These are phyloP conservation scores for Xerocomellus chrysenteron DNA, from an alignment of 768 basidiomycete genomes.

Conservation along the genomic window DNA sequence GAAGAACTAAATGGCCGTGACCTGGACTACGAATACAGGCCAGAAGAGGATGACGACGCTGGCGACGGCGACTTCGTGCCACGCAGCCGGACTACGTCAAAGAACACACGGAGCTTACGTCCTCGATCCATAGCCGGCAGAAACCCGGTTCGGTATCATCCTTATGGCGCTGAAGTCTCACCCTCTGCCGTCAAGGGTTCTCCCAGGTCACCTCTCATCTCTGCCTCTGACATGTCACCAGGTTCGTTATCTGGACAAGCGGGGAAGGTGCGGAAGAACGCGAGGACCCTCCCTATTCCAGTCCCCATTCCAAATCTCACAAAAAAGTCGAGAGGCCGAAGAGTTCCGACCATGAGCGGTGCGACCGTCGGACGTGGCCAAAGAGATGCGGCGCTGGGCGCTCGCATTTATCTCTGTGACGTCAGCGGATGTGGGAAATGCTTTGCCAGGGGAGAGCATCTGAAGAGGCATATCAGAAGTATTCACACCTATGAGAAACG, in stretches of 20 bases:
- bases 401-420: slow-evolving; percentile 67
- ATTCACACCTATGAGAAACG: slow-evolving; percentile 94
- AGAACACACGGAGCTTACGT: slow-evolving; percentile 38
- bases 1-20: slow-evolving; percentile 25
- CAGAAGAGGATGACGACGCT: slow-evolving; percentile 31
- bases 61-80: slow-evolving; percentile 37
- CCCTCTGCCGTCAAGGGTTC: slow-evolving; percentile 32
- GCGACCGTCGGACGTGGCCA: slow-evolving; percentile 29
- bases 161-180: slow-evolving; percentile 28
- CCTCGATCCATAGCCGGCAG: slow-evolving; percentile 34
- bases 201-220: slow-evolving; percentile 32
- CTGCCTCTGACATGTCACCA: slow-evolving; percentile 30
- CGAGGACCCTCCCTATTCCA: slow-evolving; percentile 50
- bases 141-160: slow-evolving; percentile 34
- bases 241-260: slow-evolving; percentile 23
- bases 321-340: slow-evolving; percentile 67
- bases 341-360: slow-evolving; percentile 54
- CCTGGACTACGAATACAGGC: slow-evolving; percentile 31
- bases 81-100: slow-evolving; percentile 34
- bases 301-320: slow-evolving; percentile 67
- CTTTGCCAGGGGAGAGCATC: slow-evolving; percentile 85
- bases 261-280: slow-evolving; percentile 33
- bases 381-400: slow-evolving; percentile 39
- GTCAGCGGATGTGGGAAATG: slow-evolving; percentile 85
- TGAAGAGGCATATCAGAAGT: slow-evolving; percentile 84